These are phyloP conservation scores for Curvularia lunata DNA, from an alignment of 2,329 filamentous ascomycete genomes.

Conservation along the genomic window DNA sequence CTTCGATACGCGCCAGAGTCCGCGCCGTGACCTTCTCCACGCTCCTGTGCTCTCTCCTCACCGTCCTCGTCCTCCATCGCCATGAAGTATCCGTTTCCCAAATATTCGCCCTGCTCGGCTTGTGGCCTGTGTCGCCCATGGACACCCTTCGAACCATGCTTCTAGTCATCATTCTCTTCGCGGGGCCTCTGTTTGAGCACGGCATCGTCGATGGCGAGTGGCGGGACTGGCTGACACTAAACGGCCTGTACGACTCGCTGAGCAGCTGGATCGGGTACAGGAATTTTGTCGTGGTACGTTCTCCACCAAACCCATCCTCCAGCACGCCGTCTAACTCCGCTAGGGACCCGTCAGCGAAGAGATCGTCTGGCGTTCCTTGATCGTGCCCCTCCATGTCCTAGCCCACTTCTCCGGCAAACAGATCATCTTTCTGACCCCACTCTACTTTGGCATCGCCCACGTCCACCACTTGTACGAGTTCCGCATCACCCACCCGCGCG, in stretches of 20 bases:
- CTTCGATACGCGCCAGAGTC: conserved; percentile 86
- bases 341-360: conserved; percentile 87
- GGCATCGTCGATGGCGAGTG: conserved; percentile 74
- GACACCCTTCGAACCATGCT: conserved; percentile 70
- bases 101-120: conserved; percentile 75
- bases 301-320: background rate
- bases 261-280: conserved; percentile 82
- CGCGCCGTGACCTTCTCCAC: conserved; percentile 80
- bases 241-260: conserved; percentile 63
- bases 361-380: conserved; percentile 86
- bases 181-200: conserved; percentile 81
- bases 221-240: conserved; percentile 66
- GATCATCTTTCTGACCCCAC: conserved; percentile 80
- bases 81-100: conserved; percentile 57
- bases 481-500: conserved; percentile 76
- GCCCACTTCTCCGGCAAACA: conserved; percentile 58
- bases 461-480: conserved; percentile 97
- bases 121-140: conserved; percentile 74
- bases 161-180: conserved; percentile 79
- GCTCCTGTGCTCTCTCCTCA: conserved; percentile 68
- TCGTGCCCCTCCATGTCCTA: conserved; percentile 81
- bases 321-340: conserved; percentile 20
- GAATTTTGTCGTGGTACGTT: conserved; percentile 81
- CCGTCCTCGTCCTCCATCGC: conserved; percentile 69
- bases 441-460: conserved; percentile 93